phyloP scores from a whole-genome alignment of 1,284 basidiomycete species.

The Trametes versicolor region DNA sequence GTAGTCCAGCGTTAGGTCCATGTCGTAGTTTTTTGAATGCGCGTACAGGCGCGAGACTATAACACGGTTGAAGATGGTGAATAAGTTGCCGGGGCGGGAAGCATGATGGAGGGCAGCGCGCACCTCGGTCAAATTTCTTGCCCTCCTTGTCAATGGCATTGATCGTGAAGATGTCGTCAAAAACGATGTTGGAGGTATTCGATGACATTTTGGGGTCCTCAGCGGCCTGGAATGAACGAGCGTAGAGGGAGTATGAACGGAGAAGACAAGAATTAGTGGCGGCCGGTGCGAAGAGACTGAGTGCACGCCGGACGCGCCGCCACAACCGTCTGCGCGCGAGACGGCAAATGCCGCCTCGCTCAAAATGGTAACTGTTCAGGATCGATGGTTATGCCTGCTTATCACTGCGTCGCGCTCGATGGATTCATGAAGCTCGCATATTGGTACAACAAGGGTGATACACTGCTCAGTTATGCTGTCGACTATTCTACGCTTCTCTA shows the following conservation, averaged over 20 bases:
- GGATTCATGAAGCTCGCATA: too few species aligned
- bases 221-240: neutral
- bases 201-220: conserved; percentile 59
- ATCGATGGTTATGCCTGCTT: neutral
- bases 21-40: conserved; percentile 87
- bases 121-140: conserved; percentile 97
- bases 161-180: conserved; percentile 92
- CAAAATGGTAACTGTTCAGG: conserved; percentile 14
- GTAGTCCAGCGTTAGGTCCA: conserved; percentile 92
- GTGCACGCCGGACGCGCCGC: neutral
- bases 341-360: conserved; percentile 14
- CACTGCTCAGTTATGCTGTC: neutral
- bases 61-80: neutral
- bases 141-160: conserved; percentile 91
- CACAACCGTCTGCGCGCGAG: neutral
- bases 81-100: neutral
- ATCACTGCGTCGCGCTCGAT: too few species aligned
- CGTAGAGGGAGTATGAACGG: neutral
- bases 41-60: conserved; percentile 89
- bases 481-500: neutral
- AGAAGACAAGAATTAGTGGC: neutral
- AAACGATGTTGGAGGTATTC: conserved; percentile 78
- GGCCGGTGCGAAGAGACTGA: conserved; percentile 2
- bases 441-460: neutral
- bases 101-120: conserved; percentile 34